Evolutionary conservation across 2,329 filamentous ascomycete genomes (phyloP), one percentile per base, ranked within the genome.

Genomic region (Aspergillus japonicus): DNA sequence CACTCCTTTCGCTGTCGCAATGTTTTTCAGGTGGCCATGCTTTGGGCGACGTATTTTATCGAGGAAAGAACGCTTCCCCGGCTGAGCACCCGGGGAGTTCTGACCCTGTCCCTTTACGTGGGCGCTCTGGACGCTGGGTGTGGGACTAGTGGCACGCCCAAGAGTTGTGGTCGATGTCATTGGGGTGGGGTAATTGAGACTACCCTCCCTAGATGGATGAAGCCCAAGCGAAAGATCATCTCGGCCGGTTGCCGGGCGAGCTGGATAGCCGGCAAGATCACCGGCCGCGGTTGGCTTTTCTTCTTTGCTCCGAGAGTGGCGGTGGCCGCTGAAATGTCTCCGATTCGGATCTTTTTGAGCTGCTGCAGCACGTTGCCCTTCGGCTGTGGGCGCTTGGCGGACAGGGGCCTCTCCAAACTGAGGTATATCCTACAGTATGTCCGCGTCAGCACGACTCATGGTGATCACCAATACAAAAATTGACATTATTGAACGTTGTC

Each of bases 351-450:
- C 62, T 78, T 79, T 72, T 75, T 82, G 64, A 77, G 80, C 58
- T 71, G 77, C 59, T 69, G 63, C 56, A 23, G 61, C 65, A 49
- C 89, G 87, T 61, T 90, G 85, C 72, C 85, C 86, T 75, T 92
- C 89, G 49, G 86, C 85, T 47, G 85, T 86, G 63, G 90, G 85
- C 61, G 85, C 86, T 67, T 88, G 83, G 71, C 89, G 85, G 56
- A 93, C 87, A 31, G 90, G 90, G 49, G 90, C 89, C 75, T 92
- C 89, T 61, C 90, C 90, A 77, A 88, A 91, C 65, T 87, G 85
- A 50, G 85, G 86, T 69, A 92, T 90, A 71, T 93, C 90, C 87
- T 89, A 70, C 31, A 57, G 54, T 21, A 8, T 35, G 11, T 51
- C 14, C 44, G 47, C 14, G 12, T 58, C n/a, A 8, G 8, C 42